phyloP scores from a whole-genome alignment of 441 rosid species.

The Gossypium aridum region DNA sequence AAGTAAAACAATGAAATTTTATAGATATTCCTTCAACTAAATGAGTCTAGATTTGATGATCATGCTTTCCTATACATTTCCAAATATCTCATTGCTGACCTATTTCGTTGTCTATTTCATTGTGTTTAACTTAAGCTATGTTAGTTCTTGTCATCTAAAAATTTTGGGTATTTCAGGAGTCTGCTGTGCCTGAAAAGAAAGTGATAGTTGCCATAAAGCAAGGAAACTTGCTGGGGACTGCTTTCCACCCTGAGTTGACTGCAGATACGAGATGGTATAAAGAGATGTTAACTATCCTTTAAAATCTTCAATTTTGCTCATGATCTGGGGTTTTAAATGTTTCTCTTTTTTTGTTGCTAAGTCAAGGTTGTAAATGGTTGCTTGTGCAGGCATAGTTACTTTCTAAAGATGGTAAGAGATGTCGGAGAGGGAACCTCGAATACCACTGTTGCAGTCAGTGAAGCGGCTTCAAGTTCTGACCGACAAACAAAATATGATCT shows the following conservation, averaged over 20 bases:
- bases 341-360: no score
- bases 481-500: slow-evolving; percentile 53
- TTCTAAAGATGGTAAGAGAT: slow-evolving; percentile 64
- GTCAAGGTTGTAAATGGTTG: background rate
- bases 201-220: slow-evolving; percentile 85
- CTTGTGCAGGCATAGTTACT: slow-evolving; percentile 74
- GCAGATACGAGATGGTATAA: slow-evolving; percentile 86
- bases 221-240: slow-evolving; percentile 77
- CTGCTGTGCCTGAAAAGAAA: slow-evolving; percentile 52
- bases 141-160: background rate
- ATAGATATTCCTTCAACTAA: background rate
- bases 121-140: background rate
- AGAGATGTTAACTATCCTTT: background rate
- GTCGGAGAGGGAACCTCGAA: slow-evolving; percentile 43
- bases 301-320: no score
- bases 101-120: background rate
- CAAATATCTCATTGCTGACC: background rate
- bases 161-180: slow-evolving; percentile 39
- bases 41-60: background rate
- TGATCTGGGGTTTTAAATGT: no score
- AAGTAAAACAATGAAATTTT: background rate
- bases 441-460: slow-evolving; percentile 38
- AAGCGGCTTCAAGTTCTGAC: slow-evolving; percentile 25
- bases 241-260: slow-evolving; percentile 92
- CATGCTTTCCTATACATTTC: background rate